Base-by-base conservation (phyloP, 2,329 filamentous ascomycete species). In the Rosellinia necatrix region DNA sequence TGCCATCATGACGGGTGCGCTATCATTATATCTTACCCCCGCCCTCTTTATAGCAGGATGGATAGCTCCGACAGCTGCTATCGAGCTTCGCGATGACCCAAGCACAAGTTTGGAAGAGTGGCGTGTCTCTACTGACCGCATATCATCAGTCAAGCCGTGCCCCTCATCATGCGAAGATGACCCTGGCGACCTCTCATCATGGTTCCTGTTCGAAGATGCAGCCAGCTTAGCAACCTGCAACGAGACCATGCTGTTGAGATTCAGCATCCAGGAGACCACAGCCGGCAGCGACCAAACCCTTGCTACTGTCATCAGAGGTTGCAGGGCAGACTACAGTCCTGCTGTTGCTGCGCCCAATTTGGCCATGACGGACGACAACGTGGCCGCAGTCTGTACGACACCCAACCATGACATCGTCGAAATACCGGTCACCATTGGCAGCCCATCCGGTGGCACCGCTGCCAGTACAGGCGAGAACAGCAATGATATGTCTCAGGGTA, bases 151-250 rank as follows among this genome's bases (percentile, higher is more conserved):
- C 19, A 2, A 50, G 29, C 34, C 12, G 10, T 50, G 37, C 10
- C 37, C 48, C 25, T 34, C 37, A 3, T 34, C 37, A 7, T 50
- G 37, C 27, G 34, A 0, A 42, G 37, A 50, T 29, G 35, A 41
- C 35, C n/a, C 35, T 32, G 25, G 35, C 19, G n/a, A 41, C 25
- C 13, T 49, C 4, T 21, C 24, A 17, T 49, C 47, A 41, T 42
- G 27, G 48, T 42, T 35, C 9, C n/a, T 50, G 7, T 42, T 50
- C 22, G 7, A 22, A 24, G 37, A 50, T 42, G 13, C 17, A 19
- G 48, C 37, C 19, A 50, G 35, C 19, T 34, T 50, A 10, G 48
- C 48, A 34, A 21, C 27, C 13, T 34, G 48, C 27, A 50, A 50
- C 10, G 37, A 50, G 27, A 50, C 48, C 27, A 41, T 50, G 37